phyloP scores from a whole-genome alignment of 345 rosid species.

The Eutrema japonicum region DNA sequence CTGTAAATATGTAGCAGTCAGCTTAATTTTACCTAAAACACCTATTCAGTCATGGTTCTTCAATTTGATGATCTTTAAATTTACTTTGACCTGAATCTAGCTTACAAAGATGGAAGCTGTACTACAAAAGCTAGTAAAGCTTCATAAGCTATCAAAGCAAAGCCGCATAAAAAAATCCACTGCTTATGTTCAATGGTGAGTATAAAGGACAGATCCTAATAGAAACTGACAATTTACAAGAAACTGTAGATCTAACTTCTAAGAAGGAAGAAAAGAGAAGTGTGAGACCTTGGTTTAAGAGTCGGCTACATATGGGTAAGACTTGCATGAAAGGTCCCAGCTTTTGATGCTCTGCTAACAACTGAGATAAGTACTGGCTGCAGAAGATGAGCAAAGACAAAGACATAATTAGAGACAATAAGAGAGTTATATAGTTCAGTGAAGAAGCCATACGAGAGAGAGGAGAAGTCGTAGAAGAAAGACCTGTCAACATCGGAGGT shows the following conservation, averaged over 20 bases:
- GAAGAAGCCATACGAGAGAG: slow-evolving; percentile 18
- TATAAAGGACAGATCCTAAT: background rate
- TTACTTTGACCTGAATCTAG: background rate
- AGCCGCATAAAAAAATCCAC: slow-evolving; percentile 10
- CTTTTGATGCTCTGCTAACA: slow-evolving; percentile 95
- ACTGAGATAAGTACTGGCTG: slow-evolving; percentile 81
- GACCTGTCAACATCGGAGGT: slow-evolving; percentile 88
- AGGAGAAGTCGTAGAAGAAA: slow-evolving; percentile 21
- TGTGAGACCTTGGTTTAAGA: slow-evolving; percentile 82
- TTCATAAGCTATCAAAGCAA: slow-evolving; percentile 23
- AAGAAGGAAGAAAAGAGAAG: slow-evolving; percentile 38
- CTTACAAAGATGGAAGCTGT: background rate
- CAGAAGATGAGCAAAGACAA: slow-evolving; percentile 48
- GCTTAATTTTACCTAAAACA: background rate
- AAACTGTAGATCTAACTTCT: slow-evolving; percentile 59
- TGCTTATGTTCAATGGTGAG: slow-evolving; percentile 4
- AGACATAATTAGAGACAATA: slow-evolving; percentile 16
- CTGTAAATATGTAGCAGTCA: background rate
- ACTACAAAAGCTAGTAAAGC: background rate
- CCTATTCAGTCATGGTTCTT: slow-evolving; percentile 9
- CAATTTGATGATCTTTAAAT: background rate
- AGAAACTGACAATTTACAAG: slow-evolving; percentile 8
- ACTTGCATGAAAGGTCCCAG: slow-evolving; percentile 95
- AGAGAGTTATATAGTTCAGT: background rate
- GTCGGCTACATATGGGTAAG: slow-evolving; percentile 90